phyloP scores from a whole-genome alignment of 2,329 filamentous ascomycete genomes.

The Aspergillus novofumigatus region DNA sequence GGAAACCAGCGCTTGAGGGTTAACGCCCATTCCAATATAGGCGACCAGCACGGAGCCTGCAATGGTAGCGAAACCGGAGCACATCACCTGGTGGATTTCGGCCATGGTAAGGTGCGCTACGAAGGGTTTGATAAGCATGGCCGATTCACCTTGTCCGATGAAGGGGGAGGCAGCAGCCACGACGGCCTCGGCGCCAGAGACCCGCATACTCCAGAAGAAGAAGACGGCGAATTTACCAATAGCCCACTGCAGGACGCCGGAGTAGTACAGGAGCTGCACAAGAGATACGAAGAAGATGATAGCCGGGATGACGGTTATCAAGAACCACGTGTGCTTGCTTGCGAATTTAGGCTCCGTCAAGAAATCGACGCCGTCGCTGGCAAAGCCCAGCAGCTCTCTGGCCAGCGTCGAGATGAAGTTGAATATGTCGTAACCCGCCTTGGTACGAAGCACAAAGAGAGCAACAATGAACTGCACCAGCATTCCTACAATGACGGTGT shows the following conservation, averaged over 20 bases:
- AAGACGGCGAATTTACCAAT: slow-evolving; percentile 81
- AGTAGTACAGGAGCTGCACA: slow-evolving; percentile 81
- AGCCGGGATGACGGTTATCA: slow-evolving; percentile 75
- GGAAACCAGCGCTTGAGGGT: slow-evolving; percentile 78
- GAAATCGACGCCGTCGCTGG: slow-evolving; percentile 68
- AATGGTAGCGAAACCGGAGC: slow-evolving; percentile 87
- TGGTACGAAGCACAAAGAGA: slow-evolving; percentile 78
- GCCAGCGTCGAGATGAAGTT: slow-evolving; percentile 77
- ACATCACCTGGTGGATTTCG: slow-evolving; percentile 90
- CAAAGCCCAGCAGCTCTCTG: slow-evolving; percentile 69
- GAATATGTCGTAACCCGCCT: slow-evolving; percentile 85
- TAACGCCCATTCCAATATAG: slow-evolving; percentile 80
- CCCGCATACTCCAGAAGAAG: slow-evolving; percentile 85
- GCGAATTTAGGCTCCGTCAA: slow-evolving; percentile 51
- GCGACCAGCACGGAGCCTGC: slow-evolving; percentile 81
- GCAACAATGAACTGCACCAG: slow-evolving; percentile 82
- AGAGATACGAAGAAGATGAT: slow-evolving; percentile 95
- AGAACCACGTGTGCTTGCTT: slow-evolving; percentile 60
- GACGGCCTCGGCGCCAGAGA: slow-evolving; percentile 89
- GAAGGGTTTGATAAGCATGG: slow-evolving; percentile 86
- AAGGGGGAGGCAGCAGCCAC: slow-evolving; percentile 90
- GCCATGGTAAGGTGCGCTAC: slow-evolving; percentile 79
- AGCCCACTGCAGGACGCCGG: slow-evolving; percentile 82
- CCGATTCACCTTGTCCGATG: slow-evolving; percentile 90
- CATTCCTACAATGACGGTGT: slow-evolving; percentile 84